These are phyloP conservation scores for Neurospora sp. DNA, from an alignment of 495 filamentous ascomycete genomes.

Conservation along the genomic window DNA sequence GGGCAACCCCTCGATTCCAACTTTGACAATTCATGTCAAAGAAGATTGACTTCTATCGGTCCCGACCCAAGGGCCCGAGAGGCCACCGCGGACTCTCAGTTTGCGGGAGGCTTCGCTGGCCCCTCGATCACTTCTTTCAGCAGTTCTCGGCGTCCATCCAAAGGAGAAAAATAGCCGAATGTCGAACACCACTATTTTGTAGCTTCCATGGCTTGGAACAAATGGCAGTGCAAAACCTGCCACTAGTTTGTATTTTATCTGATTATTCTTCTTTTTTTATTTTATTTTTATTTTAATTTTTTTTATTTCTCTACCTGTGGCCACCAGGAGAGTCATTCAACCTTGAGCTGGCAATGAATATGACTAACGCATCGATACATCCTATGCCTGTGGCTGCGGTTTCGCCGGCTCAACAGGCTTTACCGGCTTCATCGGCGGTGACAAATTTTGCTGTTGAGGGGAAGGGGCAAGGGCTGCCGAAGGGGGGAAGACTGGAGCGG, in stretches of 20 bases:
- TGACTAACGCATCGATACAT: background rate
- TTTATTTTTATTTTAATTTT: background rate
- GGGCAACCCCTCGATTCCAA: background rate
- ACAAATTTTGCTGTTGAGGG: slow-evolving; percentile 38
- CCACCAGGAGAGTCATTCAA: background rate
- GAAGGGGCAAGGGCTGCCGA: slow-evolving; percentile 41
- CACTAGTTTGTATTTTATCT: background rate
- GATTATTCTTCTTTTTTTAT: background rate
- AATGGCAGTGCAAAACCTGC: background rate
- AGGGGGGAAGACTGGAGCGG: slow-evolving; percentile 39
- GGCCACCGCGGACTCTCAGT: background rate
- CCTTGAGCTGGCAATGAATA: background rate
- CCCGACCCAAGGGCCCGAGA: background rate
- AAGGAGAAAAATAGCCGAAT: background rate
- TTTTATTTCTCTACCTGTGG: background rate
- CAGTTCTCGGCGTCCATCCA: background rate
- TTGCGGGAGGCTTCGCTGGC: background rate
- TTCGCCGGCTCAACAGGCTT: slow-evolving; percentile 22
- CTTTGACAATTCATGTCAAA: background rate
- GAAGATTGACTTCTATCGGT: background rate
- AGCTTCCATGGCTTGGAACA: background rate
- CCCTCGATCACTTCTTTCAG: background rate
- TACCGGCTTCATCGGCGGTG: slow-evolving; percentile 37
- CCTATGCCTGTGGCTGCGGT: background rate
- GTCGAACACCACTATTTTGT: background rate